phyloP scores from a whole-genome alignment of 2,329 filamentous ascomycete genomes.

The Fusarium floridanum region DNA sequence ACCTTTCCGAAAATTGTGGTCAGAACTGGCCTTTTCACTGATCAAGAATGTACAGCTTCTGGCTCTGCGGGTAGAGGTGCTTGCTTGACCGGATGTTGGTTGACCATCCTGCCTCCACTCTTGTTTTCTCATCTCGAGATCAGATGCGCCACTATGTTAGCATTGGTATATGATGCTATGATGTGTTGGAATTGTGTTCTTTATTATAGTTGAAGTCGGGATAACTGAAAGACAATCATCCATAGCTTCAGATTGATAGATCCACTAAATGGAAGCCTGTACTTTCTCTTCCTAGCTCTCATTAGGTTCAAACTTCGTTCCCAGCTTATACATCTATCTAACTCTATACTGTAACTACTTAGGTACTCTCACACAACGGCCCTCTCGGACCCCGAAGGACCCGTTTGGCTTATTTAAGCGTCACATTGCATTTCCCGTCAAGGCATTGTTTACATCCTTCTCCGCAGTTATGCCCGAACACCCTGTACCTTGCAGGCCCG shows the following conservation, averaged over 20 bases:
- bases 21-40: background rate
- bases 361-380: background rate
- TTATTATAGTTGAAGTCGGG: no score
- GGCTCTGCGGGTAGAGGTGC: background rate
- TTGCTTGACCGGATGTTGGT: background rate
- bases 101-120: background rate
- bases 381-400: background rate
- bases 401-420: background rate
- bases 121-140: background rate
- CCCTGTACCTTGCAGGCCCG: background rate
- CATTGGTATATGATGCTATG: no score
- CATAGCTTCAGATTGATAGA: background rate
- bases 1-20: background rate
- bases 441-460: no score
- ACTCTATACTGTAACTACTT: background rate
- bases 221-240: background rate
- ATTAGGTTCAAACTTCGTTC: background rate
- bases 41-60: background rate
- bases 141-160: no score
- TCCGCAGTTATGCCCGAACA: background rate
- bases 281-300: background rate
- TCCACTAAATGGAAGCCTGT: background rate
- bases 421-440: no score
- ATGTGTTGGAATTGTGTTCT: no score
- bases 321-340: background rate